These are phyloP conservation scores for Pseudodiploospora longispora DNA, from an alignment of 2,329 filamentous ascomycete genomes.

Conservation along the genomic window DNA sequence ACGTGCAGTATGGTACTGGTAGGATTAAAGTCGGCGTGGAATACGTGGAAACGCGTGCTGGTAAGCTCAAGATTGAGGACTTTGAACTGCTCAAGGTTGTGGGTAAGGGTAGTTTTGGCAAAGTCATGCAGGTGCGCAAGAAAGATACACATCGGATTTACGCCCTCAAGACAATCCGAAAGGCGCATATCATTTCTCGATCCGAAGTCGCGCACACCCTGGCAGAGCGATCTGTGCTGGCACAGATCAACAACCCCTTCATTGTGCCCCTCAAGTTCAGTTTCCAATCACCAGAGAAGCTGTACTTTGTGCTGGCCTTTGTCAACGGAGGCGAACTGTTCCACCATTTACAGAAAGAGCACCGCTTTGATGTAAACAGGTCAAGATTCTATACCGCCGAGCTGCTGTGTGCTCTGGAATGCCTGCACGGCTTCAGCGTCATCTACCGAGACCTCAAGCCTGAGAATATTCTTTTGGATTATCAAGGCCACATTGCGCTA, in stretches of 20 bases:
- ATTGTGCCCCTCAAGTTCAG: slow-evolving; percentile 98
- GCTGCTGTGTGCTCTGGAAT: slow-evolving; percentile 89
- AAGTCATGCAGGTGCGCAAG: slow-evolving; percentile 99
- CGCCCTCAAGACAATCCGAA: slow-evolving; percentile 97
- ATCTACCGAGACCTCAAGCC: slow-evolving; percentile 75
- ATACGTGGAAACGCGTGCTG: slow-evolving; percentile 86
- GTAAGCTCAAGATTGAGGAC: slow-evolving; percentile 89
- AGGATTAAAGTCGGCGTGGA: slow-evolving; percentile 87
- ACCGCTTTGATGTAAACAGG: slow-evolving; percentile 94
- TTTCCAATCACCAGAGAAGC: slow-evolving; percentile 96
- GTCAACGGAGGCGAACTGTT: slow-evolving; percentile 98
- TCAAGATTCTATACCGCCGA: slow-evolving; percentile 97
- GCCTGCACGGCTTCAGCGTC: slow-evolving; percentile 95
- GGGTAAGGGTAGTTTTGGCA: slow-evolving; percentile 96
- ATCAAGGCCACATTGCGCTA: slow-evolving; percentile 93
- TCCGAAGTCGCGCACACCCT: slow-evolving; percentile 97
- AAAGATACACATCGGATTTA: slow-evolving; percentile 97
- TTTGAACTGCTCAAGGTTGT: slow-evolving; percentile 97
- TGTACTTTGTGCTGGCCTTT: slow-evolving; percentile 94
- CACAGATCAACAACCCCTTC: slow-evolving; percentile 99
- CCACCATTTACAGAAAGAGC: slow-evolving; percentile 93
- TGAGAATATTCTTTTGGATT: slow-evolving; percentile 95
- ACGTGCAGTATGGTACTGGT: slow-evolving; percentile 83
- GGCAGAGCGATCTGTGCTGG: slow-evolving; percentile 92
- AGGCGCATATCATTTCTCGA: slow-evolving; percentile 96